These are phyloP conservation scores for Colletotrichum brevisporum DNA, from an alignment of 2,329 filamentous ascomycete genomes.

Conservation along the genomic window DNA sequence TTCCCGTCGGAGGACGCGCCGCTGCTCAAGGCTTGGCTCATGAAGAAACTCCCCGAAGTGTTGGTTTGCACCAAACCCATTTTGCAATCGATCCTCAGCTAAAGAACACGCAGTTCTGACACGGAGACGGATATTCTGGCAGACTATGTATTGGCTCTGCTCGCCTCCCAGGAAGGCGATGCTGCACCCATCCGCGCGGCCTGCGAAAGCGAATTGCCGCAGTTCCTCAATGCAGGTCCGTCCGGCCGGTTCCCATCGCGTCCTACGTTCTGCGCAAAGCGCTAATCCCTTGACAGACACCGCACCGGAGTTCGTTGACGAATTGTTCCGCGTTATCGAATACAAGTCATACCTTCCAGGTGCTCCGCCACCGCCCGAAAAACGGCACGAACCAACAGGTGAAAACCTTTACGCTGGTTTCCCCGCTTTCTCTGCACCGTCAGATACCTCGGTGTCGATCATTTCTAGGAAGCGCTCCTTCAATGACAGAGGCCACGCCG, in stretches of 20 bases:
- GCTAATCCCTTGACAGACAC: conserved; percentile 7
- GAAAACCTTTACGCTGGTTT: conserved; percentile 34
- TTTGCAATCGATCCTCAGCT: conserved; percentile 4
- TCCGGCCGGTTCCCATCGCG: no score
- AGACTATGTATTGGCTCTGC: conserved; percentile 85
- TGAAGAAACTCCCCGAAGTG: conserved; percentile 61
- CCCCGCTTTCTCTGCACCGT: conserved; percentile 36
- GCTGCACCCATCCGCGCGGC: conserved; percentile 74
- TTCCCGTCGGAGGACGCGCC: conserved; percentile 74
- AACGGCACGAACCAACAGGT: conserved; percentile 38
- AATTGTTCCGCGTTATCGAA: conserved; percentile 77
- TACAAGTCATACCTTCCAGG: conserved; percentile 74
- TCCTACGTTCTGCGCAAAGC: background rate
- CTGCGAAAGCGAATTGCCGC: conserved; percentile 79
- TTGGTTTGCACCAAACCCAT: conserved; percentile 18
- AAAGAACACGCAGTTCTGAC: conserved; percentile 71
- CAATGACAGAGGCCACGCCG: conserved; percentile 46
- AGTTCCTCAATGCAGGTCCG: conserved; percentile 80
- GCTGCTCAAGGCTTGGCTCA: conserved; percentile 81
- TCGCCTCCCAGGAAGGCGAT: conserved; percentile 76
- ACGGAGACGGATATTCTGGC: conserved; percentile 86
- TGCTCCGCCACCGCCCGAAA: conserved; percentile 58
- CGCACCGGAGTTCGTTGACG: conserved; percentile 62
- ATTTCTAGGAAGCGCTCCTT: conserved; percentile 54
- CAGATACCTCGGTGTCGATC: conserved; percentile 40